phyloP scores from a whole-genome alignment of 164 flowering plant species.

The Pachysandra terminalis region DNA sequence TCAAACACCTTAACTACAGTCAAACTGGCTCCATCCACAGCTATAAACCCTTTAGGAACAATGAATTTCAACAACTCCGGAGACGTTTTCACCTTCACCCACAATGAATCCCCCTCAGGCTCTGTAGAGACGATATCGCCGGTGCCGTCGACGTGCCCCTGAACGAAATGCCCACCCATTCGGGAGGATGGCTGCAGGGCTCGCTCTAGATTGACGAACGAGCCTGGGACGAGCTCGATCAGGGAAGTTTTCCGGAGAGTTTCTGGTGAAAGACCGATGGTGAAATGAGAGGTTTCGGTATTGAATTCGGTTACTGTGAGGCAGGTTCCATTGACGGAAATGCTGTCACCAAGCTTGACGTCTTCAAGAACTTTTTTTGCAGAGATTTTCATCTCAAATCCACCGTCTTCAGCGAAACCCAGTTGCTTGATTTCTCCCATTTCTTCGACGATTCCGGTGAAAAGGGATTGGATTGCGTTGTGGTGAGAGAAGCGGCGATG shows the following conservation, averaged over 20 bases:
- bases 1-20: constrained; percentile 87
- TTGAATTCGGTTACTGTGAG: constrained; percentile 78
- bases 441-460: constrained; percentile 95
- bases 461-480: constrained; percentile 38
- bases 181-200: constrained; percentile 47
- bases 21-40: constrained; percentile 94
- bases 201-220: constrained; percentile 69
- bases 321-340: constrained; percentile 87
- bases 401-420: constrained; percentile 47
- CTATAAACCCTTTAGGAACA: constrained; percentile 85
- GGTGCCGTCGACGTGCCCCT: constrained; percentile 94
- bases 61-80: constrained; percentile 61
- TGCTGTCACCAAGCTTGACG: constrained; percentile 89
- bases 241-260: constrained; percentile 74
- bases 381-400: constrained; percentile 58
- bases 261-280: constrained; percentile 80
- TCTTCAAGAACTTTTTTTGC: constrained; percentile 63
- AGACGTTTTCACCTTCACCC: constrained; percentile 71
- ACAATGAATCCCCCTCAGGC: constrained; percentile 76
- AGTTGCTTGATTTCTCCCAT: constrained; percentile 64
- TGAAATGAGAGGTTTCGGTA: constrained; percentile 39
- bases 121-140: constrained; percentile 64
- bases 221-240: constrained; percentile 53
- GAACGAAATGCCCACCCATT: constrained; percentile 98
- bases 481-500: background rate